Base-by-base conservation (phyloP, 371 early-diverging fungal species). In the Amoeboaphelidium protococcarum region DNA sequence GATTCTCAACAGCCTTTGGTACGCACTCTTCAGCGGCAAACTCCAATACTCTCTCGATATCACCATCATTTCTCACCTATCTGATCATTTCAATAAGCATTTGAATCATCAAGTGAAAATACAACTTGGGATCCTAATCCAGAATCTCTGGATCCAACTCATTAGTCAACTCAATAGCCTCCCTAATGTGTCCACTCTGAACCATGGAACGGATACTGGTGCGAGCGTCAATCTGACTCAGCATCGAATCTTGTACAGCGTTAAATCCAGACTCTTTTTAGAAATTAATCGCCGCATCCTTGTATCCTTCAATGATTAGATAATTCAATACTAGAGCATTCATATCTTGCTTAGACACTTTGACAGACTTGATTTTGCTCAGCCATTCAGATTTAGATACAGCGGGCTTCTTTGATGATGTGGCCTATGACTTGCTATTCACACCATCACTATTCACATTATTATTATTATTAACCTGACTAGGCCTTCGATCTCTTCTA, bases 271-370 rank as follows among this genome's bases (percentile, higher is more conserved):
- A 71, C 54, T 92, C 92, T 41, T 68, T 57, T 50, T 76, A 75
- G 54, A 95, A 91, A 58, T 80, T 82, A 59, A 89, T 85, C 2
- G 91, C 94, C 0, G 94, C 96, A 58, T 91, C 91, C 60, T 85
- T 89, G 69, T 86, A 92, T 0, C 95, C 95, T 59, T 95, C 95
- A 46, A 95, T 85, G 16, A 91, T 78, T 24, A 95, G 64, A 52
- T 95, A 95, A 65, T 95, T 87, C 92, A 95, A 90, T 23, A 95
- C 74, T 25, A 95, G 70, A 56, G 78, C 79, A 71, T 92, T 90
- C 45, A 95, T 60, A 54, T 82, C 83, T 42, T 73, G 66, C 40
- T 74, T 72, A 44, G 72, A 64, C 23, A 75, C 68, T 49, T 67
- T 64, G 6, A 73, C 69, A 43, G 72, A 66, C 24, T 63, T 55